phyloP scores from a whole-genome alignment of 371 early-diverging fungal genomes.

The Vairimorpha ceranae region DNA sequence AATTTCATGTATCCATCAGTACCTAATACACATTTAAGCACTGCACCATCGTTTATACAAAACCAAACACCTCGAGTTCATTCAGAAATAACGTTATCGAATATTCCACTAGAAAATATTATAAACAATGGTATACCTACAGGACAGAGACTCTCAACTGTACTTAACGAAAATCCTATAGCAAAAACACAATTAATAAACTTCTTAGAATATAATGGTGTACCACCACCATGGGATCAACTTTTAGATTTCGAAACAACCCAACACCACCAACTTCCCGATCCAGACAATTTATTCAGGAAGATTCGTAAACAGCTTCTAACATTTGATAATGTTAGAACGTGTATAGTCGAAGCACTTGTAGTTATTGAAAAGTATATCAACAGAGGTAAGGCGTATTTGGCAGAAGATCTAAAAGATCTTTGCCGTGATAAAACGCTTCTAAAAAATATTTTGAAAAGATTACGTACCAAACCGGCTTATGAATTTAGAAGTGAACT shows the following conservation, averaged over 20 bases:
- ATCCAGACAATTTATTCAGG: slow-evolving; percentile 30
- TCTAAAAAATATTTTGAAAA: slow-evolving; percentile 26
- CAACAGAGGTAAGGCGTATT: slow-evolving; percentile 39
- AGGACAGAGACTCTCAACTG: not conserved
- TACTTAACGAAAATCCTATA: slow-evolving; percentile 10
- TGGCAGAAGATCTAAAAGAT: slow-evolving; percentile 32
- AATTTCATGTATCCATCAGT: no score
- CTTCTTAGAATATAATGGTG: slow-evolving; percentile 40
- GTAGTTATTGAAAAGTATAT: slow-evolving; percentile 42
- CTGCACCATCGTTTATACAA: not conserved
- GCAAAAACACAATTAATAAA: slow-evolving; percentile 14
- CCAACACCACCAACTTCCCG: slow-evolving; percentile 36
- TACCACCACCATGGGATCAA: slow-evolving; percentile 40
- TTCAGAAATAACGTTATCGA: not conserved
- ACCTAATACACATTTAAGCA: no score
- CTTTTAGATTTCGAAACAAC: slow-evolving; percentile 22
- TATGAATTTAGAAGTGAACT: slow-evolving; percentile 24
- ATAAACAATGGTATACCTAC: not conserved
- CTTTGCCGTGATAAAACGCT: slow-evolving; percentile 17
- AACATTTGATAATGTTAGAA: slow-evolving; percentile 43
- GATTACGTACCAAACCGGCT: slow-evolving; percentile 12
- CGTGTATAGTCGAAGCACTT: slow-evolving; percentile 38
- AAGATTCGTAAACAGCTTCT: slow-evolving; percentile 31
- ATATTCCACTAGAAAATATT: not conserved
- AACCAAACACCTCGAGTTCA: not conserved